Percentiles rank a stretch among this genome's conserved stretches.
Evolutionary conservation across 2,329 filamentous ascomycete species (phyloP).

Genomic region (Teratosphaeria nubilosa): DNA sequence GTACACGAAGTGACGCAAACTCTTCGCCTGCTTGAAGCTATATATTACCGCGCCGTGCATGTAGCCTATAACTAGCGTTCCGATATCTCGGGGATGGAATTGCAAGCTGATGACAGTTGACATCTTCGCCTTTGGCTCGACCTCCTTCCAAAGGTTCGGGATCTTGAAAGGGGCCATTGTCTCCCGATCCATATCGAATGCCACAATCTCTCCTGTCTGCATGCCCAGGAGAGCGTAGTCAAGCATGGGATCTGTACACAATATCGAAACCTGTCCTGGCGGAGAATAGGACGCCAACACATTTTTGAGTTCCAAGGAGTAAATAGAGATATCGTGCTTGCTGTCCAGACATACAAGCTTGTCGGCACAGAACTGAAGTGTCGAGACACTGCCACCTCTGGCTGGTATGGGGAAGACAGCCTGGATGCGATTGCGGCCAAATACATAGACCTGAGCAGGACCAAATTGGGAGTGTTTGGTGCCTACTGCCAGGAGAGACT

Average conservation of each 20-base stretch:
- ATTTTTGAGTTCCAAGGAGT: slow-evolving; percentile 62
- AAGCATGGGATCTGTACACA: slow-evolving; percentile 78
- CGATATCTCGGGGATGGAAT: slow-evolving; percentile 85
- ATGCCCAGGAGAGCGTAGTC: slow-evolving; percentile 83
- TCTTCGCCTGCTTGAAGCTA: slow-evolving; percentile 83
- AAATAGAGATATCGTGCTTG: slow-evolving; percentile 76
- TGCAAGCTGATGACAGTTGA: slow-evolving; percentile 65
- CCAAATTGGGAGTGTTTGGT: slow-evolving; percentile 82
- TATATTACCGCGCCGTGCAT: slow-evolving; percentile 78
- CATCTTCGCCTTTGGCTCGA: slow-evolving; percentile 56
- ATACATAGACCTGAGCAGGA: slow-evolving; percentile 77
- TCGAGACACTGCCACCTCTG: slow-evolving; percentile 59
- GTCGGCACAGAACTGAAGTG: slow-evolving; percentile 75
- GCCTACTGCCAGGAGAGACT: slow-evolving; percentile 84
- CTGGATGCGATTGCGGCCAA: slow-evolving; percentile 71
- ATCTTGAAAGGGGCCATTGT: slow-evolving; percentile 67
- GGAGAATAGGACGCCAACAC: slow-evolving; percentile 61
- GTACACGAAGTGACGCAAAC: slow-evolving; percentile 74
- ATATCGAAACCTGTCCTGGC: slow-evolving; percentile 61
- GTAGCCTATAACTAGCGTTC: slow-evolving; percentile 85
- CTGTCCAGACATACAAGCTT: slow-evolving; percentile 76
- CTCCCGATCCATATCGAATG: slow-evolving; percentile 86
- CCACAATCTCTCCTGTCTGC: slow-evolving; percentile 61
- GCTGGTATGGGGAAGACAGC: slow-evolving; percentile 62
- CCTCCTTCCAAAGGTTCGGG: slow-evolving; percentile 75